Conservation (phyloP, 768 basidiomycete genomes). For the Lentinula lateritia region DNA sequence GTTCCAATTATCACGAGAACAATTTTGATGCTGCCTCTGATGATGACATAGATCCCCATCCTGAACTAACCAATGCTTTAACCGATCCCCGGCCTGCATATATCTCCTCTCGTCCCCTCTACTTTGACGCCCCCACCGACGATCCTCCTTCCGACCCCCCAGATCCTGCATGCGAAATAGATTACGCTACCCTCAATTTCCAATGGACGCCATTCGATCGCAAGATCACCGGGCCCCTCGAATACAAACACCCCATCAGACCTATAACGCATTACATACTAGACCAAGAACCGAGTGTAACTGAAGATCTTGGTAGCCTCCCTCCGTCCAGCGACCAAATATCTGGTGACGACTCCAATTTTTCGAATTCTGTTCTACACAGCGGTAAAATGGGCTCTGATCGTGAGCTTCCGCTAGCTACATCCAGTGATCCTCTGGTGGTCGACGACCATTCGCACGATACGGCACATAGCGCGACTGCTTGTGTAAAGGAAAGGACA, state of each 20-base stretch:
- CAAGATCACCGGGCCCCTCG: neutral
- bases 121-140: neutral
- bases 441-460: neutral
- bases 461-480: neutral
- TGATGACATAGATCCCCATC: neutral
- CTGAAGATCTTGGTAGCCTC: neutral
- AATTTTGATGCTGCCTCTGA: too few species aligned
- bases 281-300: neutral
- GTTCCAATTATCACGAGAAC: neutral
- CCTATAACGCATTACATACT: neutral
- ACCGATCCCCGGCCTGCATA: conserved; percentile 1
- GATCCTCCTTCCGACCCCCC: neutral
- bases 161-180: neutral
- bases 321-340: conserved; percentile 4
- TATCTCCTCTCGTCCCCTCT: conserved; percentile 1
- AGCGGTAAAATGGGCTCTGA: neutral
- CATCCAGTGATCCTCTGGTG: neutral
- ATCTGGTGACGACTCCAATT: neutral
- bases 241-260: neutral
- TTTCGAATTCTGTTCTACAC: neutral
- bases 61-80: neutral
- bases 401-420: neutral
- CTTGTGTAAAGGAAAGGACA: neutral
- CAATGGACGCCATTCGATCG: conserved; percentile 7
- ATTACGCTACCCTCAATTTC: neutral